A percentile compares a stretch with the other conserved stretches of the same genome.
Evolutionary conservation across 169 alveolate genomes (phyloP).

Genomic region (Plasmodium vivax): DNA sequence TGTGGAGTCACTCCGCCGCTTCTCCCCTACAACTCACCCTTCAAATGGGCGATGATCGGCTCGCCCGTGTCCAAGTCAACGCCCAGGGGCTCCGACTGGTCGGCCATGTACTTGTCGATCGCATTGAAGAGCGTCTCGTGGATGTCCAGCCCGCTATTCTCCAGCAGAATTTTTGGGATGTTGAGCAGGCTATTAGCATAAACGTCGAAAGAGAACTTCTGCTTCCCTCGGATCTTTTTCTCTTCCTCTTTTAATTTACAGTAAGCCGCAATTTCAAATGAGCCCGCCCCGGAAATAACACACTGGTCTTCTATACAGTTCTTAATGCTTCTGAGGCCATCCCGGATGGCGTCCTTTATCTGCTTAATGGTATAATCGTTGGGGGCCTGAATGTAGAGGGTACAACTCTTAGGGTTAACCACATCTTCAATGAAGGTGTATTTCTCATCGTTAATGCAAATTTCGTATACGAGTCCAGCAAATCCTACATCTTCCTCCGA

Average conservation of each 20-base stretch:
- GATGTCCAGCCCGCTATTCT: conserved; percentile 97
- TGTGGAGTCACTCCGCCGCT: neutral
- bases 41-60: conserved; percentile 92
- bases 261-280: conserved; percentile 95
- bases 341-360: conserved; percentile 97
- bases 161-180: conserved; percentile 96
- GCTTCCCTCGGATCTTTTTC: conserved; percentile 93
- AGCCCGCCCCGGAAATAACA: conserved; percentile 99
- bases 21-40: conserved; percentile 77
- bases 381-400: conserved; percentile 97
- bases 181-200: conserved; percentile 96
- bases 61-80: conserved; percentile 95
- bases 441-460: conserved; percentile 97
- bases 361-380: conserved; percentile 96
- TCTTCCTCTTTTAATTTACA: conserved; percentile 86
- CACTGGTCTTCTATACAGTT: conserved; percentile 95
- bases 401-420: conserved; percentile 95
- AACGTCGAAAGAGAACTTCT: conserved; percentile 95
- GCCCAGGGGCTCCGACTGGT: conserved; percentile 93
- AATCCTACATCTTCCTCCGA: conserved; percentile 96
- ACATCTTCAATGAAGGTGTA: conserved; percentile 98
- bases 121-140: conserved; percentile 92
- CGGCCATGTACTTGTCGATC: conserved; percentile 89
- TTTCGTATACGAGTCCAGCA: conserved; percentile 96
- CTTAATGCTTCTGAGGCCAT: conserved; percentile 97